Conservation (phyloP, 495 filamentous ascomycete genomes). For the Extremus antarcticus region DNA sequence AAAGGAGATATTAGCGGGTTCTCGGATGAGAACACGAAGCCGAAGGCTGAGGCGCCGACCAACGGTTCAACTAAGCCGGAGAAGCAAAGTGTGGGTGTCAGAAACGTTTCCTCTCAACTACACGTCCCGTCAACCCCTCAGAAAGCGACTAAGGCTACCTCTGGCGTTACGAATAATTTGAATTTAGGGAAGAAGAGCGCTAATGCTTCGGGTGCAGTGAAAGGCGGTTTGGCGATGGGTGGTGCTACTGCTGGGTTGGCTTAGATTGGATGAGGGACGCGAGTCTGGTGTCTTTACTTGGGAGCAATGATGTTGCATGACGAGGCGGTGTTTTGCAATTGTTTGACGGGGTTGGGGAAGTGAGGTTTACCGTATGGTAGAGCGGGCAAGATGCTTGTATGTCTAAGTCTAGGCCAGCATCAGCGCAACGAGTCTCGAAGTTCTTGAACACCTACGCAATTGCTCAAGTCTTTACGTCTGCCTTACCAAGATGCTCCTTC, state of each 20-base stretch:
- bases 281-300: no score
- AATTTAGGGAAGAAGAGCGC: not conserved
- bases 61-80: not conserved
- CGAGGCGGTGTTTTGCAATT: not conserved
- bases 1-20: slow-evolving; percentile 11
- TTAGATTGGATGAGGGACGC: no score
- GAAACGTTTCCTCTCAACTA: not conserved
- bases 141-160: not conserved
- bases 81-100: slow-evolving; percentile 1
- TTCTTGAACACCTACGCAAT: no score
- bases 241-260: no score
- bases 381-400: no score
- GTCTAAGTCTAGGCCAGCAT: no score
- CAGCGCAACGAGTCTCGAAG: no score
- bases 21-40: slow-evolving; percentile 7
- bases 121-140: not conserved
- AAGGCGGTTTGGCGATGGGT: not conserved
- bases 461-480: no score
- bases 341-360: no score
- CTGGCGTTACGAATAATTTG: not conserved
- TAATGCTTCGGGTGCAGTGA: not conserved
- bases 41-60: not conserved
- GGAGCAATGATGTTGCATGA: no score
- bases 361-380: no score
- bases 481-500: slow-evolving; percentile 2